Evolutionary conservation across 2,329 filamentous ascomycete genomes (phyloP).

Genomic region (Diplodia sapinea): DNA sequence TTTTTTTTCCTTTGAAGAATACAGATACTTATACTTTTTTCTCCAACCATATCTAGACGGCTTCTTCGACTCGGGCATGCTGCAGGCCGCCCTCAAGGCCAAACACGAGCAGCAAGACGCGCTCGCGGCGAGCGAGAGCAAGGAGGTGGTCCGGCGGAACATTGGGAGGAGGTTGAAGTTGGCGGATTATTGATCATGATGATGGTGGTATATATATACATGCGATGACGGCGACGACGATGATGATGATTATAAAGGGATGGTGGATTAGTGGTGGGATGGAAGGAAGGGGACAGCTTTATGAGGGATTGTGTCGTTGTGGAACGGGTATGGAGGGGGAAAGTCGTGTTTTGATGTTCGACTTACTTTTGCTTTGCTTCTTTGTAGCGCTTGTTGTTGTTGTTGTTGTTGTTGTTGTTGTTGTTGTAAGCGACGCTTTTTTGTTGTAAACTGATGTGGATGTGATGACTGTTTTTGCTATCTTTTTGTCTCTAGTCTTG

Average conservation of each 20-base stretch:
- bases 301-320: too few relatives aligned
- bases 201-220: too few relatives aligned
- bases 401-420: background rate
- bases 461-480: background rate
- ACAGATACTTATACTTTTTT: slow-evolving; percentile 4
- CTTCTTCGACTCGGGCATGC: slow-evolving; percentile 97
- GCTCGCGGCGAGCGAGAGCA: slow-evolving; percentile 58
- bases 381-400: background rate
- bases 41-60: slow-evolving; percentile 66
- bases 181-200: slow-evolving; percentile 64
- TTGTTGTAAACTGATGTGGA: background rate
- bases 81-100: slow-evolving; percentile 83
- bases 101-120: slow-evolving; percentile 59
- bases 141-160: slow-evolving; percentile 68
- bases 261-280: too few relatives aligned
- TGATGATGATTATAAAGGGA: too few relatives aligned
- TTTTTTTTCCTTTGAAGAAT: background rate
- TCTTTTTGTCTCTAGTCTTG: background rate
- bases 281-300: background rate
- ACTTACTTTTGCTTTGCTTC: background rate
- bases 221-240: too few relatives aligned
- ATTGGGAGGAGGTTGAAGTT: slow-evolving; percentile 76
- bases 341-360: too few relatives aligned
- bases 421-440: too few relatives aligned
- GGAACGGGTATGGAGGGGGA: too few relatives aligned